These are phyloP conservation scores for Kwoniella sp. DNA, from an alignment of 768 basidiomycete species.

Conservation along the genomic window DNA sequence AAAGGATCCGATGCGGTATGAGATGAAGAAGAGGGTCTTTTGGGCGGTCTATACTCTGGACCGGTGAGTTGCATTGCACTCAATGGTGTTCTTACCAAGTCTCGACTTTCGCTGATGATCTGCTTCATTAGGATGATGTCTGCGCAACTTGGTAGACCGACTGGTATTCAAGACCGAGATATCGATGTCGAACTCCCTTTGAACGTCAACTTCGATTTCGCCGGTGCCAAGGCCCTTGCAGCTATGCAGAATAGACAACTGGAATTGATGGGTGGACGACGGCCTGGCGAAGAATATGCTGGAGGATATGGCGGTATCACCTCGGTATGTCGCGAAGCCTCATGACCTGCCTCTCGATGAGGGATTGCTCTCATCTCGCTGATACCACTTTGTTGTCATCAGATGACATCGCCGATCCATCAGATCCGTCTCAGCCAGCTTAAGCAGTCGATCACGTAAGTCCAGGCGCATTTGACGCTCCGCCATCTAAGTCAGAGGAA, in stretches of 20 bases:
- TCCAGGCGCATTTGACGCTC: not conserved
- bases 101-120: not conserved
- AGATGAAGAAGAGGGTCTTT: constrained; percentile 44
- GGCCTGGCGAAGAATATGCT: constrained; percentile 37
- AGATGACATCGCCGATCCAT: constrained; percentile 50
- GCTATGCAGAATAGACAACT: constrained; percentile 39
- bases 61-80: constrained; percentile 19
- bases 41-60: constrained; percentile 46
- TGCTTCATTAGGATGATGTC: constrained; percentile 36
- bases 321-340: constrained; percentile 33
- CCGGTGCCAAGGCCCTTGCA: constrained; percentile 25
- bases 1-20: constrained; percentile 22
- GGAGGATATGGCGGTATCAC: constrained; percentile 36
- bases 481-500: not conserved
- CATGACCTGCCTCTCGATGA: not conserved
- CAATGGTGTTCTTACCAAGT: not conserved
- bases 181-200: constrained; percentile 45
- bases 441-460: constrained; percentile 41
- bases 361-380: too few species aligned
- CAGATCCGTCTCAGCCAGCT: constrained; percentile 43
- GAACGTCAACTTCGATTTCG: constrained; percentile 41
- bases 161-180: constrained; percentile 41
- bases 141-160: constrained; percentile 37
- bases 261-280: constrained; percentile 20
- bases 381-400: too few species aligned